Evolutionary conservation across 1,139 yeast genomes (phyloP).

Genomic region (Nakaseomyces bracarensis): DNA sequence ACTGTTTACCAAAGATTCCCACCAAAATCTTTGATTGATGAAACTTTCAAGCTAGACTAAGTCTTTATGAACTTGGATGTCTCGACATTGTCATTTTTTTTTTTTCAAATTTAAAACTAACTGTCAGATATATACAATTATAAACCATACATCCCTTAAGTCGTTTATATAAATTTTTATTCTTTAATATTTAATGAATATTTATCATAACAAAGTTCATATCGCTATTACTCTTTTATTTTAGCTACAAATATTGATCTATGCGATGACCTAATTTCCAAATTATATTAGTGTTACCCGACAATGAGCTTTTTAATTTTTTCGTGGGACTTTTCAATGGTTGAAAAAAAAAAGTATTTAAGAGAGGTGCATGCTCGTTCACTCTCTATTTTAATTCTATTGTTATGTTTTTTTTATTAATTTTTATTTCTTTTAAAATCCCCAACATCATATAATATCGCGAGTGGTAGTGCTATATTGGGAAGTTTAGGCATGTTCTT

Average conservation of each 20-base stretch:
- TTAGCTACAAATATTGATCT: neutral
- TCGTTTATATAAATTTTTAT: no score
- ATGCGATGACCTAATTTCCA: slow-evolving; percentile 1
- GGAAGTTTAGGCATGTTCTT: slow-evolving; percentile 8
- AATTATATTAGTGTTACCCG: neutral
- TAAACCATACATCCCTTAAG: no score
- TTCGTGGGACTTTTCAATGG: no score
- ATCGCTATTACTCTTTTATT: no score
- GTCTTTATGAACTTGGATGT: no score
- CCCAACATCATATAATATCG: slow-evolving; percentile 25
- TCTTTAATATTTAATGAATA: no score
- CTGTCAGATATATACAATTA: no score
- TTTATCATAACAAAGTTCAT: no score
- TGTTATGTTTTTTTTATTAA: neutral
- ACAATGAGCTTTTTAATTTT: neutral
- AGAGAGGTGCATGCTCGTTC: neutral
- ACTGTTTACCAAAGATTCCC: slow-evolving; percentile 23
- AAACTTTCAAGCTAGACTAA: slow-evolving; percentile 7
- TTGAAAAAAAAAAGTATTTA: neutral
- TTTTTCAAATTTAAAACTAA: no score
- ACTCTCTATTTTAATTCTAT: neutral
- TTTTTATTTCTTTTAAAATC: slow-evolving; percentile 8
- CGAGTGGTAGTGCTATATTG: slow-evolving; percentile 12
- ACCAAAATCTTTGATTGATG: slow-evolving; percentile 11
- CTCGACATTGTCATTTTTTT: no score